Evolutionary conservation across 768 basidiomycete species (phyloP), one percentile per base, ranked within the genome.

Genomic region (Paxillus ammoniavirescens): DNA sequence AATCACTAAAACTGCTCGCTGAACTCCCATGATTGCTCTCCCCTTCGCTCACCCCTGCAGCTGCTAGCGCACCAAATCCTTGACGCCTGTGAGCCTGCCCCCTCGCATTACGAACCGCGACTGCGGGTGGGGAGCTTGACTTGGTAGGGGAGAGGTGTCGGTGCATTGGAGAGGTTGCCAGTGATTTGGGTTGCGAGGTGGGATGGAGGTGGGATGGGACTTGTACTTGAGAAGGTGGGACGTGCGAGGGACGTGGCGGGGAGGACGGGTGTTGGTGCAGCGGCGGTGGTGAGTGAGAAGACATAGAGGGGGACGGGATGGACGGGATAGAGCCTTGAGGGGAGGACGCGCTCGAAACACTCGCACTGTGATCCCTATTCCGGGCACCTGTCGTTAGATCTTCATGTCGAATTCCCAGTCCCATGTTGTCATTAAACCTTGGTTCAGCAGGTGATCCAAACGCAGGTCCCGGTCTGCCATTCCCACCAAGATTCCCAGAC

Each of bases 1-100:
- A 64, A 63, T 93, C 91, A 63, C 91, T 93, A 61, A 93, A 91
- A 67, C 91, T 84, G 7, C 90, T 91, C 0, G 89, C 82, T 41
- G 85, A 82, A 21, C 89, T 91, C 3, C 83, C 82, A 47, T 86
- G 79, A 57, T 75, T 82, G 59, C 87, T 87, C 42, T 77, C 77
- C 50, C 81, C 77, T 52, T 86, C 82, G 59, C 80, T 81, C 36
- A 69, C 63, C 40, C 67, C 72, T 35, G 75, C 61, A 41, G 72
- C 52, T 69, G 76, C 47, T 73, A 72, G 50, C 75, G 61, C 65
- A n/a, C 65, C 56, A 31, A 78, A 73, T 26, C 75, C 72, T 61
- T 82, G 77, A 17, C 78, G 75, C 49, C 74, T 68, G 54, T 81
- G 77, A 8, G 73, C 68, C 53, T 79, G 77, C 8, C 81, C 75